Evolutionary conservation across 192 early-diverging fungal species (phyloP).

Genomic region (Coemansia sp.): DNA sequence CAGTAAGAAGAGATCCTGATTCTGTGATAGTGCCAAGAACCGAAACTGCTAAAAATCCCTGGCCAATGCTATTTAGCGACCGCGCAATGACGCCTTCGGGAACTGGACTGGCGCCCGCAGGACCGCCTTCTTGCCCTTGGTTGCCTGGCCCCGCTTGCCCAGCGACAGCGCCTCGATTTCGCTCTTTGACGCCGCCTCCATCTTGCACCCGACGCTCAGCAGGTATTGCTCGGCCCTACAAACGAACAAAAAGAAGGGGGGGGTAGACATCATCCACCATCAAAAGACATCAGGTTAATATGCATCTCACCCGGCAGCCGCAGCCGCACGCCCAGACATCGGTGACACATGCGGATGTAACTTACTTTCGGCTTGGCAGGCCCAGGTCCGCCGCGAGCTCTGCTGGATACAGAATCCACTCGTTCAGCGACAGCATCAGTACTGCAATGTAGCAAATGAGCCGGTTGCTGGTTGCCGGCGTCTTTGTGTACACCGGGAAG

Average conservation of each 20-base stretch:
- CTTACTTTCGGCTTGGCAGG: constrained; percentile 24
- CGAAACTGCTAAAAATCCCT: not conserved
- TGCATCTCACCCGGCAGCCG: too few species aligned
- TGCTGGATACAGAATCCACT: constrained; percentile 59
- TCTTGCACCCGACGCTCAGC: constrained; percentile 46
- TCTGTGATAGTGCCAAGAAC: not conserved
- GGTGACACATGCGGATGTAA: too few species aligned
- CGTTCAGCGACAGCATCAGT: constrained; percentile 64
- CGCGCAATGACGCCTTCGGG: constrained; percentile 32
- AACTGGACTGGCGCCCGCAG: constrained; percentile 46
- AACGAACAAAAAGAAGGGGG: too few species aligned
- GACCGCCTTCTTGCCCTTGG: constrained; percentile 28
- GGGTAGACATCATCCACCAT: too few species aligned
- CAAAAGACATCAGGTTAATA: too few species aligned
- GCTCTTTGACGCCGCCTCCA: constrained; percentile 21
- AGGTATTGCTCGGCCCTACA: constrained; percentile 31
- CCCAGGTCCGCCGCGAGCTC: constrained; percentile 62
- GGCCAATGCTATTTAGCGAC: too few species aligned
- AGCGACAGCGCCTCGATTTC: constrained; percentile 13
- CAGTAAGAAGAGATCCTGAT: too few species aligned
- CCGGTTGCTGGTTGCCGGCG: constrained; percentile 63
- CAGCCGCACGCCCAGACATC: too few species aligned
- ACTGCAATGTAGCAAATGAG: constrained; percentile 72
- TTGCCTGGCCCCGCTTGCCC: constrained; percentile 5
- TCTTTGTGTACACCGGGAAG: constrained; percentile 44